Evolutionary conservation across 2,329 filamentous ascomycete species (phyloP).

Genomic region (Colletotrichum sublineola): DNA sequence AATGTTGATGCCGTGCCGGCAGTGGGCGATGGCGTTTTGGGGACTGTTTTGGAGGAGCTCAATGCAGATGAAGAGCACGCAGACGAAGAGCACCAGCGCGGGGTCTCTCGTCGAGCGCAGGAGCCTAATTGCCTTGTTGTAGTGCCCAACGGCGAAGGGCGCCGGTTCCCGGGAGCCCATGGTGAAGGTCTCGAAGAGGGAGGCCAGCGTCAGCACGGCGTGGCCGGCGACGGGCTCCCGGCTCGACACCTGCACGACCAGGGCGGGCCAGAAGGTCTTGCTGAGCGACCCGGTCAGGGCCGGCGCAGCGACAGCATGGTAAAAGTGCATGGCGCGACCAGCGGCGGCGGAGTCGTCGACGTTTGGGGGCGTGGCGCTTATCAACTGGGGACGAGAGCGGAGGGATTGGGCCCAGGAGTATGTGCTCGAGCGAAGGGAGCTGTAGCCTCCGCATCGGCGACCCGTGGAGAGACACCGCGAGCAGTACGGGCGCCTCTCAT

Average conservation of each 20-base stretch:
- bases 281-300: slow-evolving; percentile 43
- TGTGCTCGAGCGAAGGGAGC: not conserved
- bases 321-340: slow-evolving; percentile 42
- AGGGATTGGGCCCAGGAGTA: slow-evolving; percentile 23
- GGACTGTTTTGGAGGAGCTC: slow-evolving; percentile 25
- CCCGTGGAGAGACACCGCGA: slow-evolving; percentile 40
- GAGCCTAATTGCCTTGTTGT: slow-evolving; percentile 41
- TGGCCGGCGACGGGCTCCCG: slow-evolving; percentile 45
- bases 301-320: slow-evolving; percentile 41
- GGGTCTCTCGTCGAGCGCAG: slow-evolving; percentile 35
- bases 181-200: slow-evolving; percentile 37
- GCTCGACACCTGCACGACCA: slow-evolving; percentile 40
- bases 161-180: not conserved
- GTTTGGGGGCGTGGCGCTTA: not conserved
- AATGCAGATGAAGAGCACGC: slow-evolving; percentile 44
- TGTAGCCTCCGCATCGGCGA: slow-evolving; percentile 41
- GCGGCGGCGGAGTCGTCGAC: slow-evolving; percentile 17
- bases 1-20: slow-evolving; percentile 28
- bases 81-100: slow-evolving; percentile 40
- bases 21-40: slow-evolving; percentile 23
- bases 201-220: slow-evolving; percentile 44
- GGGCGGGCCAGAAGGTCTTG: slow-evolving; percentile 43
- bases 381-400: not conserved
- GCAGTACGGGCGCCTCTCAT: slow-evolving; percentile 42
- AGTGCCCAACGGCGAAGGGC: slow-evolving; percentile 39